A percentile compares a stretch with the other conserved stretches of the same genome.
phyloP scores from a whole-genome alignment of 192 early-diverging fungal genomes.

The Coemansia sp. region DNA sequence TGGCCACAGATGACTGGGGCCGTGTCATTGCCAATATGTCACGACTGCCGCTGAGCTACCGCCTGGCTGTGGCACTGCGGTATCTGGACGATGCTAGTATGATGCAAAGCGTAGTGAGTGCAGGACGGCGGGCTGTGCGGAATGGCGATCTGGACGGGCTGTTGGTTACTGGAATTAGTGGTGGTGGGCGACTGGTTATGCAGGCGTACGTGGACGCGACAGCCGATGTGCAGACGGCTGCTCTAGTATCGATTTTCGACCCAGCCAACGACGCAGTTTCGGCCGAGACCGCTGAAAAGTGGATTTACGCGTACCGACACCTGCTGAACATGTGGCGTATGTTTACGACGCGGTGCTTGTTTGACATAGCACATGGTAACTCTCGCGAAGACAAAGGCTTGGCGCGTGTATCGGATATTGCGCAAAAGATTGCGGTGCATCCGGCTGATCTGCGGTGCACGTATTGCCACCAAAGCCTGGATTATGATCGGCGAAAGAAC shows the following conservation, averaged over 20 bases:
- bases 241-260: slow-evolving; percentile 65
- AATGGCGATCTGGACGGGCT: slow-evolving; percentile 80
- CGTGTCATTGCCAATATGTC: slow-evolving; percentile 68
- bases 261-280: slow-evolving; percentile 13
- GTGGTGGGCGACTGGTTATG: slow-evolving; percentile 69
- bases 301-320: slow-evolving; percentile 71
- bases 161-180: slow-evolving; percentile 76
- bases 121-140: slow-evolving; percentile 55
- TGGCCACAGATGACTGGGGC: slow-evolving; percentile 81
- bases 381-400: slow-evolving; percentile 41
- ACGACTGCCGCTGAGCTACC: slow-evolving; percentile 72
- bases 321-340: slow-evolving; percentile 88
- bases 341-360: slow-evolving; percentile 79
- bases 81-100: slow-evolving; percentile 81
- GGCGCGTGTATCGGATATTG: slow-evolving; percentile 55
- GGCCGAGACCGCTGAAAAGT: slow-evolving; percentile 40
- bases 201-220: slow-evolving; percentile 79
- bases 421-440: slow-evolving; percentile 58
- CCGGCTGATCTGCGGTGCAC: slow-evolving; percentile 86
- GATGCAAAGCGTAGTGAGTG: slow-evolving; percentile 58
- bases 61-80: slow-evolving; percentile 81
- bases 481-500: slow-evolving; percentile 22
- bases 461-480: slow-evolving; percentile 72
- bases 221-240: slow-evolving; percentile 89
- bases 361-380: slow-evolving; percentile 86